phyloP scores from a whole-genome alignment of 495 filamentous ascomycete species.

The Trypethelium eluteriae region DNA sequence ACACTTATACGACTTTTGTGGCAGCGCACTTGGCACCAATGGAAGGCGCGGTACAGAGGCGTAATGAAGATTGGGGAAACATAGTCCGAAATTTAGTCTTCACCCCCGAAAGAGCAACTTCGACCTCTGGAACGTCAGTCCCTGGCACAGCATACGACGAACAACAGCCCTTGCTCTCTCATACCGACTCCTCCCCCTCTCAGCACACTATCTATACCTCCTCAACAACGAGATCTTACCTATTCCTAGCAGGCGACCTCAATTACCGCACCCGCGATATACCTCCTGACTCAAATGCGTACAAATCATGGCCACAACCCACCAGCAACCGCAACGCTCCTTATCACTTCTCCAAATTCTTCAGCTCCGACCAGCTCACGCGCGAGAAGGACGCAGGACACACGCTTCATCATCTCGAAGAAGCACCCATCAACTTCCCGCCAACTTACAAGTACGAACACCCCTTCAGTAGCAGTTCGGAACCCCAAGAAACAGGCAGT shows the following conservation, averaged over 20 bases:
- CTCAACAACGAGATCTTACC: slow-evolving; percentile 44
- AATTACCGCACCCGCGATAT: slow-evolving; percentile 78
- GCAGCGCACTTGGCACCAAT: slow-evolving; percentile 84
- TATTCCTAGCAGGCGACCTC: slow-evolving; percentile 84
- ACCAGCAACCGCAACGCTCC: slow-evolving; percentile 41
- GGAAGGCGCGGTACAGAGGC: slow-evolving; percentile 59
- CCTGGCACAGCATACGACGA: slow-evolving; percentile 29
- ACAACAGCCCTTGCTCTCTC: slow-evolving; percentile 42
- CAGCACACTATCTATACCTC: slow-evolving; percentile 59
- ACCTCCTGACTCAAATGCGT: slow-evolving; percentile 47
- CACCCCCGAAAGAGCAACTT: slow-evolving; percentile 34
- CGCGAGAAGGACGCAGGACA: slow-evolving; percentile 56
- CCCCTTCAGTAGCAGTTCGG: slow-evolving; percentile 24
- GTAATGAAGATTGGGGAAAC: slow-evolving; percentile 79
- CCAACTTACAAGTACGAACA: slow-evolving; percentile 82
- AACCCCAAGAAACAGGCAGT: slow-evolving; percentile 33
- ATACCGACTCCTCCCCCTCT: slow-evolving; percentile 20
- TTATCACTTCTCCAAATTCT: slow-evolving; percentile 52
- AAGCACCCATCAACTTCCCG: slow-evolving; percentile 69
- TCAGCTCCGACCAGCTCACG: slow-evolving; percentile 67
- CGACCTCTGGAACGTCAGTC: slow-evolving; percentile 15
- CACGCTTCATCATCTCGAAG: slow-evolving; percentile 66
- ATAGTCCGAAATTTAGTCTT: slow-evolving; percentile 79
- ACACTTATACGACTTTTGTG: slow-evolving; percentile 68
- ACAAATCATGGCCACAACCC: slow-evolving; percentile 54